These are phyloP conservation scores for Tripterygium wilfordii DNA, from an alignment of 177 flowering plant species.

Conservation along the genomic window DNA sequence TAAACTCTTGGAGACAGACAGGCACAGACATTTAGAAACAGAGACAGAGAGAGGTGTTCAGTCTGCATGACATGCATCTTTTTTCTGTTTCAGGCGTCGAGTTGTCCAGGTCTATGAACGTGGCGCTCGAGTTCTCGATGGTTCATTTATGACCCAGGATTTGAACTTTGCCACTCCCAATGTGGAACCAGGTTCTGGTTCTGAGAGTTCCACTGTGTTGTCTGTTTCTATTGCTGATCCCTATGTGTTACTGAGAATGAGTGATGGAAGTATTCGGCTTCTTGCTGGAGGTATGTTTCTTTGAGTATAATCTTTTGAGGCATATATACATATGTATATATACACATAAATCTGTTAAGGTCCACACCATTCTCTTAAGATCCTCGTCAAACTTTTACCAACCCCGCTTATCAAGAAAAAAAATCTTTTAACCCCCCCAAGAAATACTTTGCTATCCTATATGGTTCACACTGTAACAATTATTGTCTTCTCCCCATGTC, in stretches of 20 bases:
- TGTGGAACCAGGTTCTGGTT: slow-evolving; percentile 51
- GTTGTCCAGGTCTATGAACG: slow-evolving; percentile 85
- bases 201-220: slow-evolving; percentile 52
- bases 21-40: too few species aligned
- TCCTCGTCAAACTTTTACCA: too few species aligned
- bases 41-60: too few species aligned
- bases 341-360: too few species aligned
- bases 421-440: too few species aligned
- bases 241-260: slow-evolving; percentile 82
- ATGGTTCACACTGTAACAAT: neutral
- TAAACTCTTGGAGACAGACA: too few species aligned
- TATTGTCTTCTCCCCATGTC: neutral
- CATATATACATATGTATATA: too few species aligned
- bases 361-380: too few species aligned
- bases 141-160: slow-evolving; percentile 95
- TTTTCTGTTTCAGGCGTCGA: slow-evolving; percentile 54
- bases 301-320: neutral
- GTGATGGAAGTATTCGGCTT: slow-evolving; percentile 89
- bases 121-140: slow-evolving; percentile 95
- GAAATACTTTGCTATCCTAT: too few species aligned
- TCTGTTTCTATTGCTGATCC: slow-evolving; percentile 96
- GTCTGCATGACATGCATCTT: neutral
- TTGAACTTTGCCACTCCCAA: slow-evolving; percentile 51
- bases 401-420: too few species aligned
- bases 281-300: slow-evolving; percentile 83